Evolutionary conservation across 179 eudicot species (phyloP).

Genomic region (Silene vulgaris): DNA sequence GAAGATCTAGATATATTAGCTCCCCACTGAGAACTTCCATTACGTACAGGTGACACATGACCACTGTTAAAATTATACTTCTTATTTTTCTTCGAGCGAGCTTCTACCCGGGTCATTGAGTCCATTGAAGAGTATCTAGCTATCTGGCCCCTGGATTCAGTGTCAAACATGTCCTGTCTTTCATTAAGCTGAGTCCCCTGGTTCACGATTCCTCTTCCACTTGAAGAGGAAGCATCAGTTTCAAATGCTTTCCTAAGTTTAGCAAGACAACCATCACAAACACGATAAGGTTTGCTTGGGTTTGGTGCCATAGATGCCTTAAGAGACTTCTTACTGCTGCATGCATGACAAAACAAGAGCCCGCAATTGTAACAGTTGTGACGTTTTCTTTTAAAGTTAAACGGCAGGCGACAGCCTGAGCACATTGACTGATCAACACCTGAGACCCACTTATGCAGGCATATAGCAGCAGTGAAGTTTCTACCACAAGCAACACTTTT

Average conservation of each 20-base stretch:
- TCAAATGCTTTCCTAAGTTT: conserved; percentile 72
- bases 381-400: conserved; percentile 93
- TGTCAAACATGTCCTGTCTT: conserved; percentile 60
- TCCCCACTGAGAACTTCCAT: conserved; percentile 86
- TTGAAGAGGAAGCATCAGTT: conserved; percentile 52
- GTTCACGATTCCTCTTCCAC: conserved; percentile 64
- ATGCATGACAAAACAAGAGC: conserved; percentile 81
- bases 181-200: conserved; percentile 53
- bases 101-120: conserved; percentile 52
- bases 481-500: conserved; percentile 89
- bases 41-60: conserved; percentile 86
- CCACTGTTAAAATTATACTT: conserved; percentile 75
- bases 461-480: conserved; percentile 86
- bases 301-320: conserved; percentile 98
- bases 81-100: conserved; percentile 67
- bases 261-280: conserved; percentile 77
- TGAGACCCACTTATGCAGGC: conserved; percentile 96
- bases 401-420: conserved; percentile 86
- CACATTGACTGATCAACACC: conserved; percentile 94
- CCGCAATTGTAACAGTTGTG: conserved; percentile 96
- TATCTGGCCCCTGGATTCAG: conserved; percentile 63
- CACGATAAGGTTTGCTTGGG: conserved; percentile 92
- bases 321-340: conserved; percentile 86
- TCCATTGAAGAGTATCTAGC: conserved; percentile 84
- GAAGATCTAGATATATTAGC: conserved; percentile 72